Conservation (phyloP, 495 filamentous ascomycete genomes). For the Stereocaulon alpinum region DNA sequence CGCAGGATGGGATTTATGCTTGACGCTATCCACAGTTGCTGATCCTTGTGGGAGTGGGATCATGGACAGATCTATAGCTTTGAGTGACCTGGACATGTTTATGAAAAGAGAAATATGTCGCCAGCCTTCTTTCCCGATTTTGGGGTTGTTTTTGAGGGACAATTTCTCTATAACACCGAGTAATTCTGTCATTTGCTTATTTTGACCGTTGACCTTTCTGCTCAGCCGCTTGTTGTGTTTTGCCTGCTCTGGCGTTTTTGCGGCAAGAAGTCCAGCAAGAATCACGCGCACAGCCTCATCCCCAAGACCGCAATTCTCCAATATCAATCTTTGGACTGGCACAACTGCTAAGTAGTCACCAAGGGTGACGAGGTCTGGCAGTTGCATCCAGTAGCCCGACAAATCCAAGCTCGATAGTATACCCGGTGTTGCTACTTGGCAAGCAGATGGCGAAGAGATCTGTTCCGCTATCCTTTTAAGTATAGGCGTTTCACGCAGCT, state of each 20-base stretch:
- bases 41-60: conserved; percentile 60
- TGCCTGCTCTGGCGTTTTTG: conserved; percentile 52
- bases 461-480: conserved; percentile 82
- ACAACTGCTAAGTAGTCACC: conserved; percentile 92
- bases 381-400: conserved; percentile 69
- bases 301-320: conserved; percentile 78
- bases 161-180: conserved; percentile 75
- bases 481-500: conserved; percentile 81
- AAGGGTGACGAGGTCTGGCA: conserved; percentile 73
- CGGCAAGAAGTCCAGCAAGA: conserved; percentile 74
- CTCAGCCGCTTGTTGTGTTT: conserved; percentile 34
- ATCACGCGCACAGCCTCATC: conserved; percentile 81
- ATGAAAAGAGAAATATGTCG: conserved; percentile 82
- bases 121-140: conserved; percentile 81
- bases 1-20: conserved; percentile 9
- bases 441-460: conserved; percentile 57
- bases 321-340: conserved; percentile 69
- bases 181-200: conserved; percentile 29
- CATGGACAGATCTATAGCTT: conserved; percentile 75
- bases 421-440: conserved; percentile 49
- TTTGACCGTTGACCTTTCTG: conserved; percentile 22
- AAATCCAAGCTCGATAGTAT: conserved; percentile 74
- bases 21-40: conserved; percentile 23
- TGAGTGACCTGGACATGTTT: conserved; percentile 77
- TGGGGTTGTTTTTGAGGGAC: conserved; percentile 78